Percentiles rank a stretch among this genome's conserved stretches.
Conservation (phyloP, 768 basidiomycete species). For the Podaxis sp. region DNA sequence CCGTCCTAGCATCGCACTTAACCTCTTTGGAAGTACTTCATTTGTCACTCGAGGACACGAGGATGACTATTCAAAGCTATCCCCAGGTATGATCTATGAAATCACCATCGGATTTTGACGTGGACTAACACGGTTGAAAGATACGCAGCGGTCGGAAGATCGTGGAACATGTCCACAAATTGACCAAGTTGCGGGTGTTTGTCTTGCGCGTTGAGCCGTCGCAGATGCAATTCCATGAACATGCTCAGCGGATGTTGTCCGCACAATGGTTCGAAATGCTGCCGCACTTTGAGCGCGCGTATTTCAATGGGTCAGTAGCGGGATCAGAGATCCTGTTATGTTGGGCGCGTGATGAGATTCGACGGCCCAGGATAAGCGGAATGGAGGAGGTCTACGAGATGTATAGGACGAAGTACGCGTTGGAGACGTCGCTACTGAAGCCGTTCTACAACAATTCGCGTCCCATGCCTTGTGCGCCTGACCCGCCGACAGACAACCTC, state of each 20-base stretch:
- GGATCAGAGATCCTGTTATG: not conserved
- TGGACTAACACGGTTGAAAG: constrained; percentile 2
- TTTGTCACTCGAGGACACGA: constrained; percentile 9
- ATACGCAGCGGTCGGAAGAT: constrained; percentile 3
- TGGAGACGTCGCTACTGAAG: not conserved
- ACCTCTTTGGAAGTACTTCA: constrained; percentile 7
- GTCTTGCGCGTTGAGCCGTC: not conserved
- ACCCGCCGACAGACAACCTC: constrained; percentile 3
- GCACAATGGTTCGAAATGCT: not conserved
- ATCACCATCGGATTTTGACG: not conserved
- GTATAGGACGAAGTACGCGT: not conserved
- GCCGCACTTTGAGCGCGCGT: not conserved
- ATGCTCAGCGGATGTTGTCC: not conserved
- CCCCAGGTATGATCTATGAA: constrained; percentile 1
- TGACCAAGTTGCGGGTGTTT: constrained; percentile 1
- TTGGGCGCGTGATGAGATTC: not conserved
- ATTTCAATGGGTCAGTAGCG: not conserved
- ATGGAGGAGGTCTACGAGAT: not conserved
- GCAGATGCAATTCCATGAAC: not conserved
- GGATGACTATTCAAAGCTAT: constrained; percentile 3
- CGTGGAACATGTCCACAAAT: not conserved
- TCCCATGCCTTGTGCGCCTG: constrained; percentile 11
- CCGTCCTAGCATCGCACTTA: not conserved
- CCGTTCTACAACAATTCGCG: constrained; percentile 10
- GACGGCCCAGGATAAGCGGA: not conserved